Evolutionary conservation across 2,329 filamentous ascomycete genomes (phyloP).

Genomic region (Fusarium guadeloupense): DNA sequence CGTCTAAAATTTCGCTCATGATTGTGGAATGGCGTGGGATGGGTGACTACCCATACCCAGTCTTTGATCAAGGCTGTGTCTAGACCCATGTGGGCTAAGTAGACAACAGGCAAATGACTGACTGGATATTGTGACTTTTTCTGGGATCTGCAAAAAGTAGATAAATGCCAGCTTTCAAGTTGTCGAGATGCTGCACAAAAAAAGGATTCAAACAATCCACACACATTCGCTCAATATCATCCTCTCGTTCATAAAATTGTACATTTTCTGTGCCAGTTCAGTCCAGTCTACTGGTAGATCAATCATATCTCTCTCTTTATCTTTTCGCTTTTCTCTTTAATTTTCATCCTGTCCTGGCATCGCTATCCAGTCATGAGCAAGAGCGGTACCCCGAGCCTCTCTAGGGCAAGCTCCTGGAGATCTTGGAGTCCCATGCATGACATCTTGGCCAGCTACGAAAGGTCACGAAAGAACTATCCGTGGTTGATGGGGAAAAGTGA

Average conservation of each 20-base stretch:
- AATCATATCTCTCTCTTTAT: constrained; percentile 1
- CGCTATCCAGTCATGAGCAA: constrained; percentile 1
- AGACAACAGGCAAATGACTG: neutral
- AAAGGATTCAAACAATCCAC: neutral
- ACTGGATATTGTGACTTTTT: neutral
- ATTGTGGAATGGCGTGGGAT: constrained; percentile 1
- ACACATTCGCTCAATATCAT: constrained; percentile 11
- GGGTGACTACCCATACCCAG: neutral
- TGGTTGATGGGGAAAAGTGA: constrained; percentile 33
- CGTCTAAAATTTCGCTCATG: neutral
- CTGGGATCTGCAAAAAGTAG: neutral
- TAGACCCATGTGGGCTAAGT: neutral
- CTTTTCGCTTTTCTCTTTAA: neutral
- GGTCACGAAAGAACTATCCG: constrained; percentile 43
- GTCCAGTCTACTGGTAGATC: neutral
- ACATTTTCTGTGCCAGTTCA: neutral
- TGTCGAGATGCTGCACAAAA: neutral
- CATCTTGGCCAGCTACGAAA: constrained; percentile 42
- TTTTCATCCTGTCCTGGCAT: neutral
- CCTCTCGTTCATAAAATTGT: neutral
- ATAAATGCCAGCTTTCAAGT: constrained; percentile 7
- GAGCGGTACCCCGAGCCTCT: constrained; percentile 23
- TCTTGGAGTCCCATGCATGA: constrained; percentile 41
- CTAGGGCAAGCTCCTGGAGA: constrained; percentile 41
- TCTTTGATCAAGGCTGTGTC: neutral